Evolutionary conservation across 805 yeast species (phyloP), one percentile per base, ranked within the genome.

Genomic region (Yamadazyma endophytica): DNA sequence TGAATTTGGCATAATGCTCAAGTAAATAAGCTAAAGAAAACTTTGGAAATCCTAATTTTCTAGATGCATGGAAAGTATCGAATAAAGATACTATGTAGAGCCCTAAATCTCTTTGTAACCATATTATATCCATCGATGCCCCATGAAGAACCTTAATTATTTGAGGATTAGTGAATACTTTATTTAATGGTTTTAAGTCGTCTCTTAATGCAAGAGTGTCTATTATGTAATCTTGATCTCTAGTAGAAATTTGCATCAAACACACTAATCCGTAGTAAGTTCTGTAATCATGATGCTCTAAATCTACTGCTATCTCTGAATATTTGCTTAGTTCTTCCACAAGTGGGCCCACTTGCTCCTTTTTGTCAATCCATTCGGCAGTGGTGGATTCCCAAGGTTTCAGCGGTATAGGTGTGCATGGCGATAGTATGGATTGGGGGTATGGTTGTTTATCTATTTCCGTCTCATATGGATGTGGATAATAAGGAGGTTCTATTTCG

Each of bases 81-180:
- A 92, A 90, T 17, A 92, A 58, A 26, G 89, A 73, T 4, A 92
- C 98, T 5, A 92, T 62, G 48, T 92, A 92, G 7, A 92, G 56
- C 0, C 99, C 99, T 34, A 92, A 68, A 51, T 92, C 98, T 42
- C 97, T 70, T 61, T 92, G 99, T 21, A 92, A 65, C 99, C 99
- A 92, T 26, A 87, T 79, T 4, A 92, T 83, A 65, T 92, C 99
- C 95, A 87, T 88, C 45, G 77, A 80, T 0, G 98, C 96, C 39
- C 99, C 99, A 55, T 92, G 99, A 43, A 92, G 77, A 1, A 92
- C 94, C 52, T 92, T 92, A 17, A 86, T 64, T 19, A 90, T 79
- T 4, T 59, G 44, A 0, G 97, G 97, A 56, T 92, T 66, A 2
- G 97, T 73, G 42, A 90, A 87, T 1, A 90, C 75, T 26, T 61